Evolutionary conservation across 495 filamentous ascomycete genomes (phyloP), one percentile per base, ranked within the genome.

Genomic region (Darksidea phi): DNA sequence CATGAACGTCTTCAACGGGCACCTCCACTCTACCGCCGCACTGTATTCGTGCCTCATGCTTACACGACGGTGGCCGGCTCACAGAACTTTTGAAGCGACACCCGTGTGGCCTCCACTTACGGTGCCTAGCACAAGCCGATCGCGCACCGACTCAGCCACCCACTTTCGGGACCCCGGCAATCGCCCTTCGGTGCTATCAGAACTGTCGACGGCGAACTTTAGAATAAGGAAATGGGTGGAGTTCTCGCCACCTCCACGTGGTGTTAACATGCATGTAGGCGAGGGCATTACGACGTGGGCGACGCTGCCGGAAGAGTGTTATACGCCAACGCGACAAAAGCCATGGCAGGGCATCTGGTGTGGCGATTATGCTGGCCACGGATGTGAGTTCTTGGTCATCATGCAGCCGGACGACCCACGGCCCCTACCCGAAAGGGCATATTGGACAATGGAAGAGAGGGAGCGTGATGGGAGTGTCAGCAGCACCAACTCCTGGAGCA

Each of bases 271-370:
- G 36, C 34, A 75, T 37, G 76, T 83, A 36, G 83, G 80, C n/a
- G 86, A 91, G 60, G 80, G 85, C 13, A 73, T 92, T 24, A 76
- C 82, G 26, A 95, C 88, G 0, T 96, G 85, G 63, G 80, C 87
- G 13, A 91, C 93, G 0, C 78, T 97, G 2, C 83, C 88, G 55
- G 80, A 82, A 13, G 76, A 73, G 4, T 70, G 85, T 21, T 96
- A 94, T 68, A 91, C 84, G 0, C 90, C 91, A 0, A 92, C 90
- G 0, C 70, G 72, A n/a, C 77, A 84, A 41, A 90, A 90, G 70
- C 92, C 90, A 0, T 95, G 82, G 68, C 85, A 88, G 61, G 93
- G 93, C 0, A 87, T 97, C 21, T 97, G 89, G 89, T 87, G 93
- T 10, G 93, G 93, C 4, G 91, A 96, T 68, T 96, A 95, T 68